Evolutionary conservation across 2,329 filamentous ascomycete genomes (phyloP).

Genomic region (Fusarium guadeloupense): DNA sequence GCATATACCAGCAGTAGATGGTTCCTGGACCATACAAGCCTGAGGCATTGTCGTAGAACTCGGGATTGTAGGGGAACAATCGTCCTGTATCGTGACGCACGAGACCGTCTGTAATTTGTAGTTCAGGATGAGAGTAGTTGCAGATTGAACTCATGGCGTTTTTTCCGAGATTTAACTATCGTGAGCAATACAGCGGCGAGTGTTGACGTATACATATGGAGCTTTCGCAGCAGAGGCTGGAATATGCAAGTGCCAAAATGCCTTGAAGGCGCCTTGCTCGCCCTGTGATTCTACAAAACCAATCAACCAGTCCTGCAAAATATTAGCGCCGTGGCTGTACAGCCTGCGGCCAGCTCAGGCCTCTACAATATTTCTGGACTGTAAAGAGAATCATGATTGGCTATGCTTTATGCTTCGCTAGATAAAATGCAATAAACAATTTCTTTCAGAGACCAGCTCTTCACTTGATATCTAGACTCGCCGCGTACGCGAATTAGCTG

Average conservation of each 20-base stretch:
- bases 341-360: not conserved
- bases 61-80: conserved; percentile 16
- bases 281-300: not conserved
- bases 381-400: not conserved
- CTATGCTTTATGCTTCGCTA: not conserved
- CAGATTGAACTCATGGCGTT: conserved; percentile 9
- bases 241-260: not conserved
- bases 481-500: too few relatives aligned
- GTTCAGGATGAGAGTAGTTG: conserved; percentile 17
- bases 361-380: not conserved
- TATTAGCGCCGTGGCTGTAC: conserved; percentile 8
- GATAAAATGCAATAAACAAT: not conserved
- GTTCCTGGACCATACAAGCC: conserved; percentile 13
- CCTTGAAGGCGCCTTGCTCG: not conserved
- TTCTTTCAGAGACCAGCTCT: too few relatives aligned
- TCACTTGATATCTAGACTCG: too few relatives aligned
- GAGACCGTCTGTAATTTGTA: conserved; percentile 2
- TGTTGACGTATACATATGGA: not conserved
- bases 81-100: not conserved
- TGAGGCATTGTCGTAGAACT: conserved; percentile 6
- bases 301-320: not conserved
- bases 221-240: not conserved
- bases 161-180: not conserved
- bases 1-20: conserved; percentile 20
- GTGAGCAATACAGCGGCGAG: not conserved